Evolutionary conservation across 805 yeast species (phyloP).

Genomic region (Brettanomyces nanus): DNA sequence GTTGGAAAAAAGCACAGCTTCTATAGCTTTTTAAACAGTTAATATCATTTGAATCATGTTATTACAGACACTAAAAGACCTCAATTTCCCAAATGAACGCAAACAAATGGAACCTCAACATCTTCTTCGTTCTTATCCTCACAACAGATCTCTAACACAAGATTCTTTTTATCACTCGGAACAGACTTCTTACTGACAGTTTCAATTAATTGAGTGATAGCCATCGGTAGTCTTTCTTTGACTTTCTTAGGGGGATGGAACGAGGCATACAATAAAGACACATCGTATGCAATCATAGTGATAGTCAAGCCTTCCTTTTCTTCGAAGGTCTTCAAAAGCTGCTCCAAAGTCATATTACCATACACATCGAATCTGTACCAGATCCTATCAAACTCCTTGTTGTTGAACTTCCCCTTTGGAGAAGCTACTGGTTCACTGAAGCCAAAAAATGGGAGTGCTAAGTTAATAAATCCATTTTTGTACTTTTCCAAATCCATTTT

Average conservation of each 20-base stretch:
- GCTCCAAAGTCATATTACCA: conserved; percentile 69
- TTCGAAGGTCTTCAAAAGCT: conserved; percentile 62
- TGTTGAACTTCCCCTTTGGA: conserved; percentile 72
- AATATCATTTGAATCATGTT: background rate
- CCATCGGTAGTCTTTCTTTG: conserved; percentile 63
- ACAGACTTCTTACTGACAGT: conserved; percentile 79
- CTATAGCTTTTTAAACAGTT: background rate
- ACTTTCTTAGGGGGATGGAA: conserved; percentile 90
- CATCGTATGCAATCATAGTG: conserved; percentile 88
- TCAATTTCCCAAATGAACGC: conserved; percentile 38
- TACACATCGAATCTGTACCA: conserved; percentile 90
- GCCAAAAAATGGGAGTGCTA: conserved; percentile 93
- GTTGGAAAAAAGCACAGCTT: conserved; percentile 3
- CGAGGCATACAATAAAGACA: conserved; percentile 81
- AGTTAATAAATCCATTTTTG: conserved; percentile 86
- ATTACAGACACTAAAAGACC: background rate
- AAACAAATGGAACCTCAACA: conserved; percentile 86
- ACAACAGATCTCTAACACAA: conserved; percentile 85
- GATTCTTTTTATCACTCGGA: conserved; percentile 61
- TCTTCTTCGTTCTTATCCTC: conserved; percentile 93
- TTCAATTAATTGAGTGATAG: conserved; percentile 69
- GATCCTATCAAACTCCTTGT: conserved; percentile 71
- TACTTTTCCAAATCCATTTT: conserved; percentile 72
- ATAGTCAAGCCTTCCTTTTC: conserved; percentile 78
- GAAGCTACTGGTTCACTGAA: conserved; percentile 94